Percentiles rank a stretch among this genome's conserved stretches.
These are phyloP conservation scores for Sporothrix euskadiensis DNA, from an alignment of 2,329 filamentous ascomycete genomes.

Conservation along the genomic window DNA sequence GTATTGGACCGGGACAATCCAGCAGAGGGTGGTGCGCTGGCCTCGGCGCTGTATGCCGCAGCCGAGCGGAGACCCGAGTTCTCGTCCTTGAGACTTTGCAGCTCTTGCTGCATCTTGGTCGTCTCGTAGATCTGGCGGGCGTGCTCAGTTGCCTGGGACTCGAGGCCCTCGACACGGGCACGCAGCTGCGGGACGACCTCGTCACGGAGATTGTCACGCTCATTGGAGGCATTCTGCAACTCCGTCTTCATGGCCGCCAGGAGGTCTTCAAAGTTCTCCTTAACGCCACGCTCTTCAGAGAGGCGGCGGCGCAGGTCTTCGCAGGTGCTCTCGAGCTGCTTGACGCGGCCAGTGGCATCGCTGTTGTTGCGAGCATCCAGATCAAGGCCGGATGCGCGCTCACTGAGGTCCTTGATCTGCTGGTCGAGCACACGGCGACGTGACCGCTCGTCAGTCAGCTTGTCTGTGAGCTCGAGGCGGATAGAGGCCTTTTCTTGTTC, in stretches of 20 bases:
- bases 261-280: conserved; percentile 92
- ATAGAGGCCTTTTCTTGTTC: conserved; percentile 91
- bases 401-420: conserved; percentile 80
- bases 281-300: conserved; percentile 79
- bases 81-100: conserved; percentile 57
- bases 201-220: conserved; percentile 88
- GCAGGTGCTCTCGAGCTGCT: conserved; percentile 75
- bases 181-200: conserved; percentile 80
- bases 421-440: conserved; percentile 74
- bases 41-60: conserved; percentile 30
- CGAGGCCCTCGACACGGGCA: conserved; percentile 74
- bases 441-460: conserved; percentile 81
- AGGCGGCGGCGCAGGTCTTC: conserved; percentile 82
- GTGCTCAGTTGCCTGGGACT: conserved; percentile 70
- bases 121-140: conserved; percentile 77
- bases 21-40: conserved; percentile 37
- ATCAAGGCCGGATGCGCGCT: conserved; percentile 67
- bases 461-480: conserved; percentile 79
- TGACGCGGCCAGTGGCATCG: conserved; percentile 62
- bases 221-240: conserved; percentile 77
- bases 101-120: conserved; percentile 82
- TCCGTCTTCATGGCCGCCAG: conserved; percentile 80
- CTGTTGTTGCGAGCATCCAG: conserved; percentile 44
- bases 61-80: conserved; percentile 44
- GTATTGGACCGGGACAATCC: conserved; percentile 56